Conservation (phyloP, 2,329 filamentous ascomycete genomes). For the Teratosphaeria gauchensis region DNA sequence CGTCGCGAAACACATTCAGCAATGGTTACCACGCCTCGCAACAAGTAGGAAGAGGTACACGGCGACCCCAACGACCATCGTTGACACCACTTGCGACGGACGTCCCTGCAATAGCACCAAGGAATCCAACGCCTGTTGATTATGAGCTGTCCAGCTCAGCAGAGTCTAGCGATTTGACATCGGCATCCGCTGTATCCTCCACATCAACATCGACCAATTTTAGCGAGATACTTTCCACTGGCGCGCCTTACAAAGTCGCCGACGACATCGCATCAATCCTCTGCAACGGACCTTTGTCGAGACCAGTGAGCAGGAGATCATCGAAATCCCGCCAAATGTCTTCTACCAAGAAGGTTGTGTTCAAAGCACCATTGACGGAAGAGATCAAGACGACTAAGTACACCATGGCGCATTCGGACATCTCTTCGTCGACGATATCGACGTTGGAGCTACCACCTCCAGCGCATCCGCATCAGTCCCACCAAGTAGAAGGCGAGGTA, state of each 20-base stretch:
- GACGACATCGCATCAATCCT: conserved; percentile 39
- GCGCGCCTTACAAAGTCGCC: conserved; percentile 37
- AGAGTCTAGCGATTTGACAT: conserved; percentile 21
- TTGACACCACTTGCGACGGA: conserved; percentile 23
- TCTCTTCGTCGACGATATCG: conserved; percentile 32
- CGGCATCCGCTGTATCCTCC: conserved; percentile 28
- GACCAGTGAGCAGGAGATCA: conserved; percentile 16
- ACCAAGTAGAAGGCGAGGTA: conserved; percentile 1
- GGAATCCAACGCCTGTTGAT: conserved; percentile 10
- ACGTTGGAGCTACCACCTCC: conserved; percentile 16
- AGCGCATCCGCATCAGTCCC: conserved; percentile 2
- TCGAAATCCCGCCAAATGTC: conserved; percentile 37
- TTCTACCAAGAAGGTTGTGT: conserved; percentile 48
- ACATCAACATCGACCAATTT: conserved; percentile 24
- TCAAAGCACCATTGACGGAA: conserved; percentile 47
- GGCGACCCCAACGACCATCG: conserved; percentile 18
- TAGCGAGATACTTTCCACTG: conserved; percentile 20
- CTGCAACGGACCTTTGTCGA: conserved; percentile 34
- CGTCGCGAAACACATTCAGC: conserved; percentile 51
- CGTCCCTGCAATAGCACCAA: conserved; percentile 16
- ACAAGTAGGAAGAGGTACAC: conserved; percentile 7
- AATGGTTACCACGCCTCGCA: conserved; percentile 46
- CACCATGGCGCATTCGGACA: conserved; percentile 47
- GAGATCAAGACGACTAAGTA: conserved; percentile 49
- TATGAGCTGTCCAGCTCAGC: conserved; percentile 6